Conservation (phyloP, 2,329 filamentous ascomycete genomes). For the Verticillium albo-atrum region DNA sequence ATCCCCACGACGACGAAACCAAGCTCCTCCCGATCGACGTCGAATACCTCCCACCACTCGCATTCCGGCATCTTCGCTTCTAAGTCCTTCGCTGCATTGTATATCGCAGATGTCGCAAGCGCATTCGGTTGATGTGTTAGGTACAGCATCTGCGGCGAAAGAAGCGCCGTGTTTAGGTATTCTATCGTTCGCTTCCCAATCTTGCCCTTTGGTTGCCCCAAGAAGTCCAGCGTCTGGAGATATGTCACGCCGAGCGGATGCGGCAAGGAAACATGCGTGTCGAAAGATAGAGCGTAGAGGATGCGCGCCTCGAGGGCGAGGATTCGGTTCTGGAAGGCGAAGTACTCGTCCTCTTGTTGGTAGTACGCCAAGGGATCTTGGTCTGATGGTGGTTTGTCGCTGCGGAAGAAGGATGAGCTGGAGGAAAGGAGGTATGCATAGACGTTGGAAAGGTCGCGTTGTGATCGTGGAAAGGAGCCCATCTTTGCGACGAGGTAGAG, state of each 20-base stretch:
- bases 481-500: constrained; percentile 82
- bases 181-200: constrained; percentile 65
- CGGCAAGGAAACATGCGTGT: constrained; percentile 80
- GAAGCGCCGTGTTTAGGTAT: constrained; percentile 79
- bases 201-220: constrained; percentile 37
- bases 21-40: constrained; percentile 89
- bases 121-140: constrained; percentile 86
- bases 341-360: constrained; percentile 70
- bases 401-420: constrained; percentile 49
- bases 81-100: constrained; percentile 76
- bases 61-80: constrained; percentile 74
- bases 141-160: constrained; percentile 86
- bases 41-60: constrained; percentile 98
- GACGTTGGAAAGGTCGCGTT: constrained; percentile 77
- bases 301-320: constrained; percentile 74
- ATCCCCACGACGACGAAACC: constrained; percentile 88
- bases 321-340: constrained; percentile 57
- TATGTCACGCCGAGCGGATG: constrained; percentile 88
- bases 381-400: constrained; percentile 22
- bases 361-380: constrained; percentile 55
- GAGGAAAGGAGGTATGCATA: constrained; percentile 75
- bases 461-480: constrained; percentile 69
- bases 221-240: constrained; percentile 77
- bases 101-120: constrained; percentile 83
- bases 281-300: constrained; percentile 67